Base-by-base conservation (phyloP, 345 rosid genomes). In the Abelmoschus esculentus region DNA sequence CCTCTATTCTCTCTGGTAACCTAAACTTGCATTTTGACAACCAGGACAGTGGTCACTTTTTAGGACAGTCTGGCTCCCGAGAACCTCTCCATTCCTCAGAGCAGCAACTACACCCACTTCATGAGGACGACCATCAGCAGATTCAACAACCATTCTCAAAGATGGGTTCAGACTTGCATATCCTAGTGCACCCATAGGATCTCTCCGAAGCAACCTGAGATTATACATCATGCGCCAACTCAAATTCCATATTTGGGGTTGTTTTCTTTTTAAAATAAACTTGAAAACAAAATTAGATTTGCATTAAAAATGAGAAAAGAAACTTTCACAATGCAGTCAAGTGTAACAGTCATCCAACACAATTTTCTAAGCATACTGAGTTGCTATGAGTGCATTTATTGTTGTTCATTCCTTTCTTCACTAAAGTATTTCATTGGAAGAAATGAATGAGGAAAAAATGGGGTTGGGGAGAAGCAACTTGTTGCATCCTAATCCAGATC, bases 31-130 rank as follows among this genome's bases (percentile, higher is more conserved):
- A 72, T 78, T 86, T 84, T 89, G 99, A 81, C 97, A 93, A 77
- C 96, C 96, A 73, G 99, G 99, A 79, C 96, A 87, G 72, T 95
- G 99, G 80, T 95, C 99, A 76, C 96, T 95, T 86, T 95, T 95
- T 67, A 91, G 80, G 80, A 95, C 96, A 61, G 98, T 93, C 81
- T 86, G 96, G 83, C 99, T 91, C 71, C 99, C 99, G 17, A 95
- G 88, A 60, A 95, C 97, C 76, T 86, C 97, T 57, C 99, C 99
- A 77, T 74, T 89, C 83, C 99, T 95, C 74, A 82, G 68, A 31
- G 96, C 96, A 67, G 96, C 96, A 70, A 91, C 97, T 0, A 86
- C 89, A 65, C 91, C 87, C 91, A 91, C 86, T 83, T 95, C 96
- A 76, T 70, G 82, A 80, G 97, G 97, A 34, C 93, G 93, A 73